A percentile compares a stretch with the other conserved stretches of the same genome.
Conservation (phyloP, 169 alveolate genomes). For the Plasmodium fragile region DNA sequence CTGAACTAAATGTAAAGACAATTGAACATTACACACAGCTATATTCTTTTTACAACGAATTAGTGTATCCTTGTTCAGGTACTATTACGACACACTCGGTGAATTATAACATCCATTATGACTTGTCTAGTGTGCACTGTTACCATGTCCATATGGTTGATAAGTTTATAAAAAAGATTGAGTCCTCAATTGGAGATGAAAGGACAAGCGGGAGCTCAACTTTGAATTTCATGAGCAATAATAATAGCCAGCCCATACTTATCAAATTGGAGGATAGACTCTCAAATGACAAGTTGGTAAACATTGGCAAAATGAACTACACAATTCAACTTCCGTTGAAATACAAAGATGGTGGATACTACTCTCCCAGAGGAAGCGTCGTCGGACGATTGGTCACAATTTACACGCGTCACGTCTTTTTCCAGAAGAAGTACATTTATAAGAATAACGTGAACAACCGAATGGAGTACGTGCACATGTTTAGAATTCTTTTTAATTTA, state of each 20-base stretch:
- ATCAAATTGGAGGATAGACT: slow-evolving; percentile 18
- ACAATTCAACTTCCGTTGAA: slow-evolving; percentile 40
- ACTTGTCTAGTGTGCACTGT: slow-evolving; percentile 15
- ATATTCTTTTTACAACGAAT: slow-evolving; percentile 27
- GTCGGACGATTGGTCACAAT: slow-evolving; percentile 32
- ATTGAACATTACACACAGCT: slow-evolving; percentile 25
- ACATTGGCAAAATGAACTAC: not conserved
- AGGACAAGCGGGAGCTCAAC: not conserved
- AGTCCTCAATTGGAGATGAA: not conserved
- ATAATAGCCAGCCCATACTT: not conserved
- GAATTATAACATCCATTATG: slow-evolving; percentile 53
- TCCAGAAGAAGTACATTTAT: slow-evolving; percentile 32
- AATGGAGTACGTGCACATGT: slow-evolving; percentile 72
- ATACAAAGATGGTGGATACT: slow-evolving; percentile 9
- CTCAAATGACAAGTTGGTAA: not conserved
- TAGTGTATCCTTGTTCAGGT: slow-evolving; percentile 73
- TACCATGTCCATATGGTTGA: slow-evolving; percentile 47
- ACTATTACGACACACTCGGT: slow-evolving; percentile 43
- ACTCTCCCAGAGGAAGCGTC: slow-evolving; percentile 17
- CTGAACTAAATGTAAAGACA: slow-evolving; percentile 23
- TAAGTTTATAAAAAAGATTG: slow-evolving; percentile 33
- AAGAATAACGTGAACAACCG: slow-evolving; percentile 31
- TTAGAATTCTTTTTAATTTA: slow-evolving; percentile 47
- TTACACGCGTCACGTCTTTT: slow-evolving; percentile 1
- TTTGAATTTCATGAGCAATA: not conserved